Evolutionary conservation across 176 grass and related monocot species (phyloP).

Genomic region (Miscanthus lutarioriparius): DNA sequence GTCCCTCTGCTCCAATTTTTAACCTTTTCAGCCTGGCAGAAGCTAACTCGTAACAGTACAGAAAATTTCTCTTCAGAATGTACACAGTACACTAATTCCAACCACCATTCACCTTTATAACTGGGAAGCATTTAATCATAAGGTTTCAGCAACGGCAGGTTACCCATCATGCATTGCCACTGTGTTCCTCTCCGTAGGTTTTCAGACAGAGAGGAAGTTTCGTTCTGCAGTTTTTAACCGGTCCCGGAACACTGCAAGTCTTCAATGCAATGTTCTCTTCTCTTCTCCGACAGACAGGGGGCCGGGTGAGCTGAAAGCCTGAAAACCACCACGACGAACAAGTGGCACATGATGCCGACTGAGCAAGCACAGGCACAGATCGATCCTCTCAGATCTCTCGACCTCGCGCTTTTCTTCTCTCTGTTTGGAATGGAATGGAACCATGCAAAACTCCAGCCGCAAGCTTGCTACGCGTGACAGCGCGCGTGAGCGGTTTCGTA

Average conservation of each 20-base stretch:
- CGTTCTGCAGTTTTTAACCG: not conserved
- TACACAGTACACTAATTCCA: not conserved
- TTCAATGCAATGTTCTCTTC: not conserved
- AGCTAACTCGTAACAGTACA: not conserved
- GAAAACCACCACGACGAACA: not conserved
- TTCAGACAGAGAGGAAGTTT: not conserved
- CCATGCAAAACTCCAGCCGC: conserved; percentile 26
- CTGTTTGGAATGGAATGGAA: conserved; percentile 19
- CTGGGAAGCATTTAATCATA: conserved; percentile 4
- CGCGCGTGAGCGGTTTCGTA: conserved; percentile 23
- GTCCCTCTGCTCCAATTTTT: no score
- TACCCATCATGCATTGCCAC: not conserved
- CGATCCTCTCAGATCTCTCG: not conserved
- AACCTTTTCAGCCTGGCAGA: not conserved
- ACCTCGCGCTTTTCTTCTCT: not conserved
- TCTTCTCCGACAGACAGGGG: not conserved
- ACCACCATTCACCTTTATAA: conserved; percentile 14
- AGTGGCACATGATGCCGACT: not conserved
- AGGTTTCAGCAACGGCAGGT: not conserved
- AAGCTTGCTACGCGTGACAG: conserved; percentile 5
- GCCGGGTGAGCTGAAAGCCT: conserved; percentile 5
- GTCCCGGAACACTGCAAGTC: not conserved
- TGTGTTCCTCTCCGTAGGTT: no score
- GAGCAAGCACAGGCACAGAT: not conserved
- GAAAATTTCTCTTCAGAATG: not conserved